Base-by-base conservation (phyloP, 768 basidiomycete species). In the Mycena metata region DNA sequence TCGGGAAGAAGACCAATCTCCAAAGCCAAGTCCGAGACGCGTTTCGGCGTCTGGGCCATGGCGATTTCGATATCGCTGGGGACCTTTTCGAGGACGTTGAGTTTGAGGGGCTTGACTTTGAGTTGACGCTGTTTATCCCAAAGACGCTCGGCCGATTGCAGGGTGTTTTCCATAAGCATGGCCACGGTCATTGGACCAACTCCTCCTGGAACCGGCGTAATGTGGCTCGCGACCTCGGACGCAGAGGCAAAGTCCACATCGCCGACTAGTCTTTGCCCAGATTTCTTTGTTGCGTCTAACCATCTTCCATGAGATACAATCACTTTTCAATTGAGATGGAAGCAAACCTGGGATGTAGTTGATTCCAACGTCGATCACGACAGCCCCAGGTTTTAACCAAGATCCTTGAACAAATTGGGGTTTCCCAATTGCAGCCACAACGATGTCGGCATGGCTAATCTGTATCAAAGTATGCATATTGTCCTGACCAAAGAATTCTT, bases 151-250 rank as follows among this genome's bases (percentile, higher is more conserved):
- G 96, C 96, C 54, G 95, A 92, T 70, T 86, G 83, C 72, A 95
- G 82, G 2, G 96, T 97, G 81, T 99, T 99, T 76, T 90, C 88
- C 96, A 99, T 98, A 70, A 99, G 90, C 84, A 98, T 86, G 23
- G 98, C 98, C 65, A 99, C 98, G 16, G 98, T 99, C 96, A 99
- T 98, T n/a, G 98, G 98, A 15, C 98, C 98, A 59, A 99, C 98
- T 64, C 98, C 98, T 79, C 98, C 98, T 0, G 98, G 98, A 26
- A 99, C 98, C 23, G 98, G 98, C 0, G 98, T 99, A 74, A 99
- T 98, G 80, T 92, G 83, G 2, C 94, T 93, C 2, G 98, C 97
- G 66, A 92, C 89, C 50, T 83, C 76, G 26, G 87, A 81, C n/a
- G 95, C 96, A 8, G 91, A 85, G 10, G 85, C 84, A 75, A 89